Percentiles rank a stretch among this genome's conserved stretches.
Conservation (phyloP, 2,329 filamentous ascomycete species). For the Alternaria incomplexa region DNA sequence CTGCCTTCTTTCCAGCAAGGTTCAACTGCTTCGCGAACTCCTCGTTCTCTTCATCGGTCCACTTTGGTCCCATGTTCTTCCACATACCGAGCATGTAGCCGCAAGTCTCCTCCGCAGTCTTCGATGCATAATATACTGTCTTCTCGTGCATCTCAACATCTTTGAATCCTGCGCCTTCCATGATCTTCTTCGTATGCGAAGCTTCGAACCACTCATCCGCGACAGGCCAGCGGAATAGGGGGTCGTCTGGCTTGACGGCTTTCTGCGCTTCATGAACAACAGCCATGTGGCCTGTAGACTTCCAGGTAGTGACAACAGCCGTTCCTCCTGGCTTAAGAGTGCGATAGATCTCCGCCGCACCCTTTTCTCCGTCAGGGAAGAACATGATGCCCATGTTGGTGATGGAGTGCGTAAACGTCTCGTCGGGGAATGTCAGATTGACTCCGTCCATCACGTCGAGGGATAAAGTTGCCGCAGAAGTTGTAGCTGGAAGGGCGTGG, state of each 20-base stretch:
- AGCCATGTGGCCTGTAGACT: slow-evolving; percentile 2
- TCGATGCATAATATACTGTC: slow-evolving; percentile 11
- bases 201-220: slow-evolving; percentile 16
- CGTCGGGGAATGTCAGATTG: slow-evolving; percentile 27
- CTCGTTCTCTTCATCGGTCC: slow-evolving; percentile 8
- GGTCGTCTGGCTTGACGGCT: slow-evolving; percentile 1
- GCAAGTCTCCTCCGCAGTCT: slow-evolving; percentile 6
- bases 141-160: slow-evolving; percentile 7
- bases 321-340: slow-evolving; percentile 46
- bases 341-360: slow-evolving; percentile 40
- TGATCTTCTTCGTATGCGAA: slow-evolving; percentile 3
- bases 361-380: slow-evolving; percentile 34
- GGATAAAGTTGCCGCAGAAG: background rate
- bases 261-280: slow-evolving; percentile 11
- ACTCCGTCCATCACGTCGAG: slow-evolving; percentile 12
- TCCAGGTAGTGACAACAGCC: slow-evolving; percentile 39
- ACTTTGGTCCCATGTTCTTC: slow-evolving; percentile 1
- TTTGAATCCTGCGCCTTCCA: slow-evolving; percentile 12
- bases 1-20: background rate
- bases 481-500: background rate
- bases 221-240: slow-evolving; percentile 17
- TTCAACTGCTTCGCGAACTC: slow-evolving; percentile 5
- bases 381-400: slow-evolving; percentile 50
- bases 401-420: slow-evolving; percentile 45
- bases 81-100: slow-evolving; percentile 8